phyloP scores from a whole-genome alignment of 1,284 basidiomycete species.

The Naganishia sp. region DNA sequence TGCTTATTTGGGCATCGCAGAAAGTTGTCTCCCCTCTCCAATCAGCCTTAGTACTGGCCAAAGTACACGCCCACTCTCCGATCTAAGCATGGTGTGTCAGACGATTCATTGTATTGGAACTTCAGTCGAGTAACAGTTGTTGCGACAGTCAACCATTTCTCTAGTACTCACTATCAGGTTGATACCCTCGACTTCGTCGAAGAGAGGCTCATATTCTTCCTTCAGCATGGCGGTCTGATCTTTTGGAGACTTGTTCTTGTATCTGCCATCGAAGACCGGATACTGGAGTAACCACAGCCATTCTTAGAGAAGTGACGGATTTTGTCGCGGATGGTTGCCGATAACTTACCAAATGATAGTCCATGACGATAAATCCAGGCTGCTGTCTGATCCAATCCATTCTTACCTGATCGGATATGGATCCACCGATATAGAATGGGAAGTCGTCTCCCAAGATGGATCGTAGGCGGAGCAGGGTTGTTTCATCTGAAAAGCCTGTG shows the following conservation, averaged over 20 bases:
- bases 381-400: constrained; percentile 11
- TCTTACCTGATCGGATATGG: background rate
- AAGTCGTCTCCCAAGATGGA: constrained; percentile 22
- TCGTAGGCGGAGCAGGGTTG: background rate
- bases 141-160: background rate
- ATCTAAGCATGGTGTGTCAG: constrained; percentile 2
- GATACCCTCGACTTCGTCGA: constrained; percentile 2
- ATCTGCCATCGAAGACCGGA: constrained; percentile 12
- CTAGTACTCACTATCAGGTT: constrained; percentile 13
- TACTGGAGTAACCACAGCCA: constrained; percentile 1
- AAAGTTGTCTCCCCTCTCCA: constrained; percentile 13
- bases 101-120: background rate
- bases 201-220: constrained; percentile 3
- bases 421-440: constrained; percentile 20
- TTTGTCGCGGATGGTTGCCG: background rate
- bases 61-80: constrained; percentile 31
- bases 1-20: constrained; percentile 30
- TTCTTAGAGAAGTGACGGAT: background rate
- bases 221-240: constrained; percentile 11
- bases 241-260: constrained; percentile 6
- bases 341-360: constrained; percentile 16
- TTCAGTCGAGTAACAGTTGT: too few relatives aligned
- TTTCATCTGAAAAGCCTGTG: background rate
- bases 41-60: background rate
- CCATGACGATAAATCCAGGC: constrained; percentile 23